Conservation (phyloP, 495 filamentous ascomycete species). For the Aspergillus nanangensis region DNA sequence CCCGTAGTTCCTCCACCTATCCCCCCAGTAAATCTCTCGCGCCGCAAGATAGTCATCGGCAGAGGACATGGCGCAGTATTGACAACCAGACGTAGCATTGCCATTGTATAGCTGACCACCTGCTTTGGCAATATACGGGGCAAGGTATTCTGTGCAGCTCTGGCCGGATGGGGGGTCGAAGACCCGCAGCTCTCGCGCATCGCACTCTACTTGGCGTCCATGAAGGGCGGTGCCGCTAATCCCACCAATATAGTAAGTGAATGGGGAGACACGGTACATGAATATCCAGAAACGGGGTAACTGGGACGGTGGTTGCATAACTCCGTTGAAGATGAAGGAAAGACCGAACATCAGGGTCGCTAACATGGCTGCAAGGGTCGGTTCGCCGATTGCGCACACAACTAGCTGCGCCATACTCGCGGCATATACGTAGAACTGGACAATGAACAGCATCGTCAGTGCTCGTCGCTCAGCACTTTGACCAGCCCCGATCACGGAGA, state of each 20-base stretch:
- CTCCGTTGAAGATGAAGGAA: constrained; percentile 49
- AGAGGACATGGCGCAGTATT: constrained; percentile 36
- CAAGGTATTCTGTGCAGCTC: constrained; percentile 55
- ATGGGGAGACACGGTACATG: constrained; percentile 67
- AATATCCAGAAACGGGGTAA: constrained; percentile 72
- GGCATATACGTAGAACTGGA: constrained; percentile 43
- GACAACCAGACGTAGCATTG: constrained; percentile 29
- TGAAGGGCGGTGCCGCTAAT: constrained; percentile 53
- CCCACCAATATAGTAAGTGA: constrained; percentile 59
- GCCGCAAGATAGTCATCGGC: constrained; percentile 37
- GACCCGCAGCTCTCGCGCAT: constrained; percentile 45
- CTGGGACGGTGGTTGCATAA: constrained; percentile 53
- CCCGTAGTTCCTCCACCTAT: constrained; percentile 40
- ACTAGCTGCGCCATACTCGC: constrained; percentile 48
- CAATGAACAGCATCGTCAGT: constrained; percentile 47
- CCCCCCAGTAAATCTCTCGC: constrained; percentile 29
- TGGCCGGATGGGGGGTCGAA: constrained; percentile 46
- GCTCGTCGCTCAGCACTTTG: constrained; percentile 38
- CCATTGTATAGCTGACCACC: constrained; percentile 51
- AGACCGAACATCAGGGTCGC: constrained; percentile 53
- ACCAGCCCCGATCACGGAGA: constrained; percentile 34
- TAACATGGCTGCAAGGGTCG: constrained; percentile 49
- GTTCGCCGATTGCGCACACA: constrained; percentile 48
- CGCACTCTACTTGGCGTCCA: constrained; percentile 50
- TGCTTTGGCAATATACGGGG: constrained; percentile 32